These are phyloP conservation scores for Lasiosphaeria ovina DNA, from an alignment of 495 filamentous ascomycete species.

Conservation along the genomic window DNA sequence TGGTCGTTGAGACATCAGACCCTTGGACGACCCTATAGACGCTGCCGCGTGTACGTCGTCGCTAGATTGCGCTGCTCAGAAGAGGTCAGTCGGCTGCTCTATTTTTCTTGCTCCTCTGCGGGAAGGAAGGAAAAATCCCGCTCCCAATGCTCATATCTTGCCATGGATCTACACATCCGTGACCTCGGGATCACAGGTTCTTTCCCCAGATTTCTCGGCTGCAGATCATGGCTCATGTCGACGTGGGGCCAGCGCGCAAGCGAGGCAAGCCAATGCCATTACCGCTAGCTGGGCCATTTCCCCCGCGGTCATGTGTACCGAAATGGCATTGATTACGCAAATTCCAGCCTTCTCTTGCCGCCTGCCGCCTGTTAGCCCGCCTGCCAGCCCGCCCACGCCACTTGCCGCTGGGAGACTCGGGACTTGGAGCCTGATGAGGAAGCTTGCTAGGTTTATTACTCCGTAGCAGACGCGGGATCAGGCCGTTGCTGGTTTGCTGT, in stretches of 20 bases:
- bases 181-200: conserved; percentile 14
- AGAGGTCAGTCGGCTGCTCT: conserved; percentile 7
- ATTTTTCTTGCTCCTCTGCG: background rate
- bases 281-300: background rate
- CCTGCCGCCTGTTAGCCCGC: background rate
- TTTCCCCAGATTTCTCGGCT: conserved; percentile 13
- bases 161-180: background rate
- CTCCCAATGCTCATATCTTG: background rate
- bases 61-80: background rate
- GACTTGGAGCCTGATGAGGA: conserved; percentile 18
- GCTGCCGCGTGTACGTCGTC: conserved; percentile 19
- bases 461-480: background rate
- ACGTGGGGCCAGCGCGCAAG: background rate
- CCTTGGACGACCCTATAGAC: conserved; percentile 13
- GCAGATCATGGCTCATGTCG: conserved; percentile 6
- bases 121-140: background rate
- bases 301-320: background rate
- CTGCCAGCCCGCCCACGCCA: background rate
- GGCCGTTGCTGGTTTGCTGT: too few relatives aligned
- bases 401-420: conserved; percentile 1
- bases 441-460: conserved; percentile 3
- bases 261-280: background rate
- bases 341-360: background rate
- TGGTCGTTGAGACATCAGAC: conserved; percentile 19
- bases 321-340: background rate